phyloP scores from a whole-genome alignment of 2,329 filamentous ascomycete species.

The Saccharata proteae region DNA sequence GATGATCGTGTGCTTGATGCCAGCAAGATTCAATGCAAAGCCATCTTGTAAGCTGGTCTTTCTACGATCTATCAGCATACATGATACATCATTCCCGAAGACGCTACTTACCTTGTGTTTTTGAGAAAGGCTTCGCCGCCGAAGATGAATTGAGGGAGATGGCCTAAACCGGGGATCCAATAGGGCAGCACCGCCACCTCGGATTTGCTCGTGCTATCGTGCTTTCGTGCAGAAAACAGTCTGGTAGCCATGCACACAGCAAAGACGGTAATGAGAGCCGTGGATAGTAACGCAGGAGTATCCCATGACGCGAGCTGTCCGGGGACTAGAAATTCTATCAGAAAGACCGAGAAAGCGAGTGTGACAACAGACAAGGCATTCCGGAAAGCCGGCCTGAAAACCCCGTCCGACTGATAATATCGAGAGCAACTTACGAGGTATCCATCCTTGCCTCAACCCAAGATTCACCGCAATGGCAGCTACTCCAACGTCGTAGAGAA shows the following conservation, averaged over 20 bases:
- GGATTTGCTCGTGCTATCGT: conserved; percentile 13
- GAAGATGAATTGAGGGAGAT: conserved; percentile 39
- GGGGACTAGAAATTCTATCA: too few relatives aligned
- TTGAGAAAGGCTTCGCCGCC: conserved; percentile 33
- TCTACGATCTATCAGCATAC: neutral
- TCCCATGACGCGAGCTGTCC: too few relatives aligned
- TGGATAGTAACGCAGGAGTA: too few relatives aligned
- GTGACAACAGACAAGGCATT: too few relatives aligned
- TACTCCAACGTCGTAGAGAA: conserved; percentile 2
- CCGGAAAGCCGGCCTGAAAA: too few relatives aligned
- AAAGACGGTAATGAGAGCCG: too few relatives aligned
- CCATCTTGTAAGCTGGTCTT: neutral
- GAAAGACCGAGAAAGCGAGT: too few relatives aligned
- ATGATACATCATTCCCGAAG: conserved; percentile 4
- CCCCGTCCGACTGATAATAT: conserved; percentile 17
- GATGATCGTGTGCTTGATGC: neutral
- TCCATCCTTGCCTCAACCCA: conserved; percentile 3
- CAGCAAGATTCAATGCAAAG: conserved; percentile 2
- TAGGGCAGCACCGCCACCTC: conserved; percentile 42
- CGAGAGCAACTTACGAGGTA: conserved; percentile 11
- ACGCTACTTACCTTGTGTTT: conserved; percentile 25
- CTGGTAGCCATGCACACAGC: conserved; percentile 22
- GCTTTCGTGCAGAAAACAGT: conserved; percentile 15
- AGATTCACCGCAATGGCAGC: neutral
- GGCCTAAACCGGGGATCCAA: conserved; percentile 47